Evolutionary conservation across 1,284 basidiomycete species (phyloP).

Genomic region (Hemileccinum hortonii): DNA sequence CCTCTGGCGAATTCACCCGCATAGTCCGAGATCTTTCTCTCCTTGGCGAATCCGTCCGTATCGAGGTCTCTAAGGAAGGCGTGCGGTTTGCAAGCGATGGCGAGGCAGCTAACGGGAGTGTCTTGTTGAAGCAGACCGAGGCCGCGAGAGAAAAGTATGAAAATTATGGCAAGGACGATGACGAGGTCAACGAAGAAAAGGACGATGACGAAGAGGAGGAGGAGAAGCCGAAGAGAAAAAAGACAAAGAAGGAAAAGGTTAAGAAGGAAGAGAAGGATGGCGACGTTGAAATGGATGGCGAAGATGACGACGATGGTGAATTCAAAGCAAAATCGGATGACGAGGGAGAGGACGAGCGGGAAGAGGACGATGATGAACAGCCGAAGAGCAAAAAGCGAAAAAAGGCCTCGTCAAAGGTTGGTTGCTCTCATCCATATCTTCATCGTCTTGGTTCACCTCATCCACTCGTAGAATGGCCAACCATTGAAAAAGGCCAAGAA

Average conservation of each 20-base stretch:
- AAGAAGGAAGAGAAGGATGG: constrained; percentile 47
- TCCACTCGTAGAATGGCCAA: constrained; percentile 43
- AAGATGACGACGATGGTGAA: constrained; percentile 43
- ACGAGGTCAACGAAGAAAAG: constrained; percentile 48
- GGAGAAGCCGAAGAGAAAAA: constrained; percentile 42
- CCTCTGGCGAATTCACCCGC: constrained; percentile 83
- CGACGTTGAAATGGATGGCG: constrained; percentile 41
- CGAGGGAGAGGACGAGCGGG: constrained; percentile 49
- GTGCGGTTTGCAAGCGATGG: constrained; percentile 94
- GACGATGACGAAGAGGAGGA: constrained; percentile 38
- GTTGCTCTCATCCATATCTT: constrained; percentile 11
- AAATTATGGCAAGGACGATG: constrained; percentile 49
- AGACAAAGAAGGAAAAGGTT: constrained; percentile 47
- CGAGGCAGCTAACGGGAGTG: constrained; percentile 89
- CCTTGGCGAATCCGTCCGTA: constrained; percentile 93
- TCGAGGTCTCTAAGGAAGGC: constrained; percentile 96
- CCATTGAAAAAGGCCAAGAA: constrained; percentile 55
- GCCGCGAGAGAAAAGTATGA: constrained; percentile 45
- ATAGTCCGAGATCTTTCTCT: constrained; percentile 93
- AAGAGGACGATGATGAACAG: constrained; percentile 49
- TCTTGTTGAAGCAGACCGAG: constrained; percentile 77
- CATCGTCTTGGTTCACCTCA: neutral
- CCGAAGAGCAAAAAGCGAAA: constrained; percentile 65
- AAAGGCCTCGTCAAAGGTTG: constrained; percentile 50
- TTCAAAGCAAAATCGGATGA: constrained; percentile 48